These are phyloP conservation scores for Cladosporium sp. DNA, from an alignment of 2,329 filamentous ascomycete genomes.

Conservation along the genomic window DNA sequence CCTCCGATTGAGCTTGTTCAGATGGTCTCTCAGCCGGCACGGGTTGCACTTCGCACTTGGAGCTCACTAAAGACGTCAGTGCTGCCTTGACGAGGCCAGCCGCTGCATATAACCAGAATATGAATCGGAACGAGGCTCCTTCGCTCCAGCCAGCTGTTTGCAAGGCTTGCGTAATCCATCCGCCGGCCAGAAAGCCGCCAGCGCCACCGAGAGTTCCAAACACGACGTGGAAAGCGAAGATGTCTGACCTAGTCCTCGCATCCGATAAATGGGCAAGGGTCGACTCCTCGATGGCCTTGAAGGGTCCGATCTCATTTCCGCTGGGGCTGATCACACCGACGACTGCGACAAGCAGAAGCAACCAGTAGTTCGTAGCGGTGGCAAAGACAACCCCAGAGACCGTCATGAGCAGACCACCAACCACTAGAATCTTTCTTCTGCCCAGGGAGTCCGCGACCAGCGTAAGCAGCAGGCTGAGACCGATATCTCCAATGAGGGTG, in stretches of 20 bases:
- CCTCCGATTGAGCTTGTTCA: background rate
- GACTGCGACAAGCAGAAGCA: constrained; percentile 35
- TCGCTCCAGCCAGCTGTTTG: constrained; percentile 39
- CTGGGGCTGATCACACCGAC: constrained; percentile 37
- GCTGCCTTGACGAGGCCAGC: constrained; percentile 43
- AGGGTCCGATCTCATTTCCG: constrained; percentile 40
- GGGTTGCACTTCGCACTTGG: constrained; percentile 38
- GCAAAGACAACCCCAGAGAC: constrained; percentile 34
- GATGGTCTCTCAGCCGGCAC: background rate
- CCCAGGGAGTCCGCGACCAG: constrained; percentile 35
- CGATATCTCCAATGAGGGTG: constrained; percentile 36
- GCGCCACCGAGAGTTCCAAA: constrained; percentile 33
- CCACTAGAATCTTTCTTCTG: constrained; percentile 30
- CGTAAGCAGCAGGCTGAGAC: constrained; percentile 34
- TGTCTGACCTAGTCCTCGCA: constrained; percentile 27
- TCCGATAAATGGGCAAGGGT: constrained; percentile 36
- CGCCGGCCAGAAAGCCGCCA: constrained; percentile 35
- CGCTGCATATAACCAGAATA: constrained; percentile 47
- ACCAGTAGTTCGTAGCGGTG: constrained; percentile 29
- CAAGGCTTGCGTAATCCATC: constrained; percentile 40
- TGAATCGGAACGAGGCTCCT: constrained; percentile 40
- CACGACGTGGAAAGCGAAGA: constrained; percentile 37
- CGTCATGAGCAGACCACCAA: constrained; percentile 34
- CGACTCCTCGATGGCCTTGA: constrained; percentile 37
- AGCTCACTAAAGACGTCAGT: constrained; percentile 42